Conservation (phyloP, 257 asterid species). For the Galeopsis tetrahit region DNA sequence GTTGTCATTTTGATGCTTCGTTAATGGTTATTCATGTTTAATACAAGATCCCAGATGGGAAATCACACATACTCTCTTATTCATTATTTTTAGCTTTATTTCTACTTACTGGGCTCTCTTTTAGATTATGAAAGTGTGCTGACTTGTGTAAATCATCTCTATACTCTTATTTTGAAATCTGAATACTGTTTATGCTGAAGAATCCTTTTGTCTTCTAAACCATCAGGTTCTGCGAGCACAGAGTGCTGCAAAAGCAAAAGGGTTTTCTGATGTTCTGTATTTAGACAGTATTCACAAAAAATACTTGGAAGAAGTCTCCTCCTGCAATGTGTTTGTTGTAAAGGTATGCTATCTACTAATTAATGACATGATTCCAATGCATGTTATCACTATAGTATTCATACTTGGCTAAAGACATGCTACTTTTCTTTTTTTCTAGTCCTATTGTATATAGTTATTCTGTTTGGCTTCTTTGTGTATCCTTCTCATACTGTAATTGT, state of each 20-base stretch:
- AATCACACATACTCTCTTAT: conserved; percentile 18
- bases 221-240: conserved; percentile 87
- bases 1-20: conserved; percentile 14
- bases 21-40: conserved; percentile 22
- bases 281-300: conserved; percentile 78
- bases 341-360: conserved; percentile 58
- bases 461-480: neutral
- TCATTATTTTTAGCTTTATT: conserved; percentile 3
- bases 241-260: conserved; percentile 93
- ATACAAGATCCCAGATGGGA: conserved; percentile 12
- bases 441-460: neutral
- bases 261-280: conserved; percentile 87
- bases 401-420: neutral
- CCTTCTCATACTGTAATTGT: conserved; percentile 1
- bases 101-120: conserved; percentile 8
- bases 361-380: neutral
- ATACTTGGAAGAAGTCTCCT: conserved; percentile 94
- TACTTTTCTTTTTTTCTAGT: neutral
- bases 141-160: neutral
- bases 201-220: conserved; percentile 6
- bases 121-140: neutral
- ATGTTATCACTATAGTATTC: neutral
- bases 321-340: conserved; percentile 91
- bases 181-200: conserved; percentile 5
- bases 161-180: conserved; percentile 5